Evolutionary conservation across 2,329 filamentous ascomycete species (phyloP).

Genomic region (Paracorniculantispora psalliotae): DNA sequence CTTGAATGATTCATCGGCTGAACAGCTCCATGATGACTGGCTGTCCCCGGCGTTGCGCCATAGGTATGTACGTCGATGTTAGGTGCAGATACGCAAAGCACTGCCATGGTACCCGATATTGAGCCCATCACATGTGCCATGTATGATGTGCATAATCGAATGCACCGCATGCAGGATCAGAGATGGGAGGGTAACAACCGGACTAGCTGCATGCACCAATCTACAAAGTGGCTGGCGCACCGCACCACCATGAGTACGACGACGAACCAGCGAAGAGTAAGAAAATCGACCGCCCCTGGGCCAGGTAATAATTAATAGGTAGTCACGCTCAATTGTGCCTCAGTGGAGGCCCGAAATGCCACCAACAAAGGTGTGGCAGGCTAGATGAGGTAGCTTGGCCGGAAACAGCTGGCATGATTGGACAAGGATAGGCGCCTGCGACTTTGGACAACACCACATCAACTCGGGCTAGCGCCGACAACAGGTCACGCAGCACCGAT

Average conservation of each 20-base stretch:
- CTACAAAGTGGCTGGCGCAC: not conserved
- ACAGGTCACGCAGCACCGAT: not conserved
- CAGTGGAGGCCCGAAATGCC: not conserved
- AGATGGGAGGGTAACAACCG: not conserved
- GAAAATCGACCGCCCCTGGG: not conserved
- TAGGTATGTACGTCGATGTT: not conserved
- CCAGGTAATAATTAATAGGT: no score
- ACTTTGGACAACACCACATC: not conserved
- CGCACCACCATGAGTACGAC: not conserved
- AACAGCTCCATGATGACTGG: not conserved
- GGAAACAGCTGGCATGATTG: not conserved
- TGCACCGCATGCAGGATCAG: slow-evolving; percentile 7
- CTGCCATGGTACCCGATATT: not conserved
- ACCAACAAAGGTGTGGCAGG: not conserved
- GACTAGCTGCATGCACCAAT: slow-evolving; percentile 7
- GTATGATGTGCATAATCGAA: not conserved
- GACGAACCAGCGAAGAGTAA: not conserved
- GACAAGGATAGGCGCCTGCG: not conserved
- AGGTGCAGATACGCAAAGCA: not conserved
- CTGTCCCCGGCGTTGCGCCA: not conserved
- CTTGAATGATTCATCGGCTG: not conserved
- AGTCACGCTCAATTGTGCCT: not conserved
- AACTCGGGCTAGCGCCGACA: not conserved
- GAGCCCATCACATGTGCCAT: no score
- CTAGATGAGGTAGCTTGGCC: not conserved